These are phyloP conservation scores for Papilionanthe hybrid DNA, from an alignment of 116 monocot species.

Conservation along the genomic window DNA sequence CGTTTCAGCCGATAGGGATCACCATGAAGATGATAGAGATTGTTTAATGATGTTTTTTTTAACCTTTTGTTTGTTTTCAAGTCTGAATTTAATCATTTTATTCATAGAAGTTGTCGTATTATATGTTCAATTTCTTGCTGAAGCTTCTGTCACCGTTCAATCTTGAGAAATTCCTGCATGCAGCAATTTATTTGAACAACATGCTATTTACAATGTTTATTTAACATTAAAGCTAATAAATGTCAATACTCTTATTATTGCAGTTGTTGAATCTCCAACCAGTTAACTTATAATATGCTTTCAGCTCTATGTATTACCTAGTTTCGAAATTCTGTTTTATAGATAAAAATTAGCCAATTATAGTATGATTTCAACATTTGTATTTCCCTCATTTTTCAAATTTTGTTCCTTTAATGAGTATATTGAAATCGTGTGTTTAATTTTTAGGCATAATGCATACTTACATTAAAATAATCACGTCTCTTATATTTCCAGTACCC, in stretches of 20 bases:
- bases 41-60: no score
- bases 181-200: background rate
- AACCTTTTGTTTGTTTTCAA: background rate
- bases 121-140: background rate
- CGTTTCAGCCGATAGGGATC: no score
- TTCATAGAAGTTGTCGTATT: background rate
- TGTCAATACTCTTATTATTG: background rate
- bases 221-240: background rate
- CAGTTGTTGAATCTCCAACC: background rate
- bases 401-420: no score
- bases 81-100: background rate
- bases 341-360: no score
- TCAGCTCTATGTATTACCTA: background rate
- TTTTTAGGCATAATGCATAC: no score
- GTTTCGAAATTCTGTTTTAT: background rate
- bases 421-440: no score
- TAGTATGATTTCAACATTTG: no score
- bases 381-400: no score
- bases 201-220: background rate
- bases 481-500: no score
- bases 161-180: background rate
- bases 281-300: background rate
- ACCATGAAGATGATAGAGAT: no score
- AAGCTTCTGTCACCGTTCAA: background rate
- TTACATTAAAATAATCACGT: no score